These are phyloP conservation scores for Phanerochaete sordida DNA, from an alignment of 768 basidiomycete species.

Conservation along the genomic window DNA sequence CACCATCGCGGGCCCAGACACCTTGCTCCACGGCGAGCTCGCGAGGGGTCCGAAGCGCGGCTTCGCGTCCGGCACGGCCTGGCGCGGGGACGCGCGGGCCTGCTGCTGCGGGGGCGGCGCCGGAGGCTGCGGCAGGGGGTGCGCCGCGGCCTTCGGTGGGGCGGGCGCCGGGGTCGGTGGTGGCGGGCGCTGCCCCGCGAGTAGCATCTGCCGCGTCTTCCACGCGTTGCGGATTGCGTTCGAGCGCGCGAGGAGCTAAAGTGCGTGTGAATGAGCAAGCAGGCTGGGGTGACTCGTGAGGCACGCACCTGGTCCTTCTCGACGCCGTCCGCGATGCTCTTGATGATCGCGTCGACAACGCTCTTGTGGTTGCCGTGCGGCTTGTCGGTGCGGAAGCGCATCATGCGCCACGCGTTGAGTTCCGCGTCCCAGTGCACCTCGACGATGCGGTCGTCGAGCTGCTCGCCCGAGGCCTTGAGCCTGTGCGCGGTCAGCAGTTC, in stretches of 20 bases:
- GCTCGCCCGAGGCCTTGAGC: constrained; percentile 79
- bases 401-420: constrained; percentile 75
- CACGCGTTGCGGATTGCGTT: constrained; percentile 65
- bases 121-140: constrained; percentile 11
- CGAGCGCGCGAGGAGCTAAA: constrained; percentile 65
- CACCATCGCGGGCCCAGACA: constrained; percentile 57
- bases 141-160: constrained; percentile 13
- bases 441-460: constrained; percentile 90
- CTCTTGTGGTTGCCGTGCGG: constrained; percentile 83
- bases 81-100: too few species aligned
- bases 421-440: constrained; percentile 87
- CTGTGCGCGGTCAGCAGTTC: constrained; percentile 39
- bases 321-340: constrained; percentile 91
- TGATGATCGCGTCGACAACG: constrained; percentile 85
- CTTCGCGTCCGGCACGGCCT: constrained; percentile 29
- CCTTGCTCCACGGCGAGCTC: constrained; percentile 68
- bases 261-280: not conserved
- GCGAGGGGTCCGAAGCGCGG: constrained; percentile 66
- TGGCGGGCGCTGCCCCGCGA: constrained; percentile 21
- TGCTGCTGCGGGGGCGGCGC: constrained; percentile 1
- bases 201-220: constrained; percentile 54
- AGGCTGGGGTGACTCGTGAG: not conserved
- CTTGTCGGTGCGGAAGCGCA: constrained; percentile 95
- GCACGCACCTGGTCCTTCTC: constrained; percentile 71
- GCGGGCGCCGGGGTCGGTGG: constrained; percentile 6